Percentiles rank a stretch among this genome's conserved stretches.
These are phyloP conservation scores for Clitoria ternatea DNA, from an alignment of 306 rosid species.

Conservation along the genomic window DNA sequence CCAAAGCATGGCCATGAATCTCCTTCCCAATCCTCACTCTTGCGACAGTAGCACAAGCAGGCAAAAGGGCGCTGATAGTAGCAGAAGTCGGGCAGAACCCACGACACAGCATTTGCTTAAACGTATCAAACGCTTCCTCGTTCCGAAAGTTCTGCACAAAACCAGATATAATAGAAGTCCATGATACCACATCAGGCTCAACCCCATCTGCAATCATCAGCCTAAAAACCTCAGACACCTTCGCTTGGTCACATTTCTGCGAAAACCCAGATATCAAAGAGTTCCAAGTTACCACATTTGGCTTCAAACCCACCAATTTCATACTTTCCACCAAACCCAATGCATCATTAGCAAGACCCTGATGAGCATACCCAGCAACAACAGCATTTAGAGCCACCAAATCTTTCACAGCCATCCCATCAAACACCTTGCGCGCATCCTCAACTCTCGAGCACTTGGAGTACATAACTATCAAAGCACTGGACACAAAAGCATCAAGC, in stretches of 20 bases:
- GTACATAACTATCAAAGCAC: conserved; percentile 73
- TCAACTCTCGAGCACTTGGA: conserved; percentile 50
- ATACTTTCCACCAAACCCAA: conserved; percentile 51
- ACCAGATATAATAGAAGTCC: conserved; percentile 87
- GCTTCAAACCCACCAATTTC: conserved; percentile 38
- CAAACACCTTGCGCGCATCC: conserved; percentile 54
- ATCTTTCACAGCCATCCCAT: conserved; percentile 59
- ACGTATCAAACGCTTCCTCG: conserved; percentile 55
- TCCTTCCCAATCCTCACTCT: conserved; percentile 63
- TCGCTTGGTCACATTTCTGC: conserved; percentile 52
- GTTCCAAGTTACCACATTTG: conserved; percentile 84
- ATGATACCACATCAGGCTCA: conserved; percentile 76
- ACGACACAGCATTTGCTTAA: conserved; percentile 51
- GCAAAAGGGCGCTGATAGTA: conserved; percentile 69
- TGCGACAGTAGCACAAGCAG: conserved; percentile 69
- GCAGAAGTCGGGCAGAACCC: conserved; percentile 71
- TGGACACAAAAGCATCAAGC: conserved; percentile 53
- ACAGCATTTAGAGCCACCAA: conserved; percentile 76
- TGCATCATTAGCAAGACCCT: conserved; percentile 55
- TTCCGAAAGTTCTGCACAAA: conserved; percentile 66
- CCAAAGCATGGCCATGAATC: conserved; percentile 58
- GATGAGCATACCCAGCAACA: conserved; percentile 68
- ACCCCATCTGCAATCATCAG: conserved; percentile 49
- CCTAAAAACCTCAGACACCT: conserved; percentile 48
- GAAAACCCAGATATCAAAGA: conserved; percentile 71